Percentiles rank a stretch among this genome's conserved stretches.
phyloP scores from a whole-genome alignment of 1,139 yeast genomes.

The Nakaseomyces sp. region DNA sequence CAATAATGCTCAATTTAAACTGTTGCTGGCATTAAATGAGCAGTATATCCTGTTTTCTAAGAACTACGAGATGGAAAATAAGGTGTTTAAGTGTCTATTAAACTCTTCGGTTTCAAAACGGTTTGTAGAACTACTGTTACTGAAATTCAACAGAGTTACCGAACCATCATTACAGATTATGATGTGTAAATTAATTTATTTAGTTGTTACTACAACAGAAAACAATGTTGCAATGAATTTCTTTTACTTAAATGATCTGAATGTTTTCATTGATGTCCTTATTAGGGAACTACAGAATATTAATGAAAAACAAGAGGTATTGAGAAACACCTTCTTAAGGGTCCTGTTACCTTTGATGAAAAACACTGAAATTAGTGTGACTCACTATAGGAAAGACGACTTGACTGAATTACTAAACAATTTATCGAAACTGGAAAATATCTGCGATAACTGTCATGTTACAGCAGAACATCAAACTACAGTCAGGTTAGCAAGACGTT shows the following conservation, averaged over 20 bases:
- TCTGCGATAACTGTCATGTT: constrained; percentile 24
- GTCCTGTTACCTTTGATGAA: constrained; percentile 64
- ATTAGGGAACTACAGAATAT: constrained; percentile 70
- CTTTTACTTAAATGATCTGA: constrained; percentile 74
- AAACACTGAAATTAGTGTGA: constrained; percentile 52
- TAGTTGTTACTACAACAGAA: constrained; percentile 62
- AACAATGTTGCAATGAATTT: constrained; percentile 47
- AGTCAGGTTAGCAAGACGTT: constrained; percentile 51
- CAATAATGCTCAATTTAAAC: constrained; percentile 63
- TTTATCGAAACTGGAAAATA: constrained; percentile 33
- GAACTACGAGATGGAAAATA: constrained; percentile 35
- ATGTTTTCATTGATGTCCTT: constrained; percentile 78
- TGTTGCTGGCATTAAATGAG: constrained; percentile 70
- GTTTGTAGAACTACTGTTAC: constrained; percentile 47
- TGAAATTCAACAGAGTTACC: constrained; percentile 64
- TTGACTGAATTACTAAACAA: constrained; percentile 44
- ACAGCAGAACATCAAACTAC: constrained; percentile 37
- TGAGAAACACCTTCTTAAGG: constrained; percentile 67
- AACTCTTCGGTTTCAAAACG: constrained; percentile 35
- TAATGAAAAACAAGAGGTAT: constrained; percentile 49
- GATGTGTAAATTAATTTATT: constrained; percentile 67
- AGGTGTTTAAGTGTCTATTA: constrained; percentile 42
- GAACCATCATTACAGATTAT: constrained; percentile 67
- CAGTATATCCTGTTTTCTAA: constrained; percentile 66
- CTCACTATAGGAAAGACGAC: constrained; percentile 52